These are phyloP conservation scores for Purpureocillium lavendulum DNA, from an alignment of 2,329 filamentous ascomycete species.

Conservation along the genomic window DNA sequence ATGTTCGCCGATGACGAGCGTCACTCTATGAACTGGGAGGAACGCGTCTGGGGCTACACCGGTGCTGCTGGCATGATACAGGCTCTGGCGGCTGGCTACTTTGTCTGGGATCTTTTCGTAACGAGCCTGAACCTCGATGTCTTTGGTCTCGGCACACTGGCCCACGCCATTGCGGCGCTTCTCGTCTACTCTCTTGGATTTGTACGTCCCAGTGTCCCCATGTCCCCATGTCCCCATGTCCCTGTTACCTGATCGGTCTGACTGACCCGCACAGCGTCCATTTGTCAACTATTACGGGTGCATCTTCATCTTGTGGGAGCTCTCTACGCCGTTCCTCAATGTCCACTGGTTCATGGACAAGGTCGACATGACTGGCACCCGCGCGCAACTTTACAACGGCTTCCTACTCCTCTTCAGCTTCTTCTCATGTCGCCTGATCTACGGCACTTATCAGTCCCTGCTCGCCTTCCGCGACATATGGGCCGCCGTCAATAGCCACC, in stretches of 20 bases:
- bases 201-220: conserved; percentile 42
- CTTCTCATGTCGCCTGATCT: conserved; percentile 68
- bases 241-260: conserved; percentile 6
- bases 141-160: conserved; percentile 69
- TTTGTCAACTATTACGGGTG: conserved; percentile 78
- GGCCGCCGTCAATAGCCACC: conserved; percentile 34
- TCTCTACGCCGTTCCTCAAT: conserved; percentile 78
- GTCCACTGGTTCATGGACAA: conserved; percentile 93
- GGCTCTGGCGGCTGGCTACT: conserved; percentile 71
- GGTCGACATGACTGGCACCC: conserved; percentile 67
- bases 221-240: background rate
- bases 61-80: conserved; percentile 65
- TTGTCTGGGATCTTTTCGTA: conserved; percentile 72
- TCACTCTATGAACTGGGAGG: conserved; percentile 54
- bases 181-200: conserved; percentile 71
- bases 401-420: conserved; percentile 64
- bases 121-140: conserved; percentile 60
- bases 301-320: conserved; percentile 79
- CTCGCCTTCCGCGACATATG: conserved; percentile 65
- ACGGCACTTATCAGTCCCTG: conserved; percentile 65
- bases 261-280: conserved; percentile 50
- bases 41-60: conserved; percentile 71
- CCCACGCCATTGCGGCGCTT: conserved; percentile 67
- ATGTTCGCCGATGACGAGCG: conserved; percentile 63
- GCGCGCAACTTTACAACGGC: conserved; percentile 69